Evolutionary conservation across 208 protist genomes (phyloP).

Genomic region (Leishmania arabica): DNA sequence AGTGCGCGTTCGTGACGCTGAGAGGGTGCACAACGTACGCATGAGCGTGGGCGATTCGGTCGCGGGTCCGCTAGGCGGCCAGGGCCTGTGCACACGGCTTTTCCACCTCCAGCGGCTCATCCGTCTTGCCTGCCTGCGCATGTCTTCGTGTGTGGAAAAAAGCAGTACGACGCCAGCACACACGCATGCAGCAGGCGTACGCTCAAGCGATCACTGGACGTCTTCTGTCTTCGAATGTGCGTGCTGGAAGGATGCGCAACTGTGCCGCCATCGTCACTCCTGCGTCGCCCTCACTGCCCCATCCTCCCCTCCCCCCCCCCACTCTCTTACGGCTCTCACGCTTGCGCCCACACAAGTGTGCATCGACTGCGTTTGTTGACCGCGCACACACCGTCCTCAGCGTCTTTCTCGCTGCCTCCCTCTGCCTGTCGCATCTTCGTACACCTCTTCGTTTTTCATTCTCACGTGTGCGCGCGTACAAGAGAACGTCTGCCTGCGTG

Average conservation of each 20-base stretch:
- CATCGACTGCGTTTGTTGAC: neutral
- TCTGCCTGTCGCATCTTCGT: neutral
- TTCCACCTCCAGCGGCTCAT: neutral
- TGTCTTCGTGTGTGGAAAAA: neutral
- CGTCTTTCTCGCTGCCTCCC: neutral
- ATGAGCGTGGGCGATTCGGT: neutral
- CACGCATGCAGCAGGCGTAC: neutral
- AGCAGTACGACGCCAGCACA: neutral
- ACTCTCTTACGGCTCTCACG: neutral
- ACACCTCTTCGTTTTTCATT: neutral
- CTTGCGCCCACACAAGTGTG: neutral
- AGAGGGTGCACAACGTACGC: neutral
- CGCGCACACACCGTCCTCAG: neutral
- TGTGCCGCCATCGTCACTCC: neutral
- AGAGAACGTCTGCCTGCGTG: neutral
- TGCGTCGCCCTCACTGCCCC: neutral
- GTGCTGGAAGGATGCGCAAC: neutral
- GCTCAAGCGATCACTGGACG: no score
- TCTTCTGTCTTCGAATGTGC: neutral
- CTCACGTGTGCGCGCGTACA: neutral
- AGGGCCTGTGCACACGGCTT: neutral
- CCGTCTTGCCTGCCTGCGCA: neutral
- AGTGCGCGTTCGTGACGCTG: no score
- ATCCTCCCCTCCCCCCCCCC: neutral
- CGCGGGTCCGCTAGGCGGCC: neutral